Conservation (phyloP, 148 eudicot species). For the Nyssa sinensis region DNA sequence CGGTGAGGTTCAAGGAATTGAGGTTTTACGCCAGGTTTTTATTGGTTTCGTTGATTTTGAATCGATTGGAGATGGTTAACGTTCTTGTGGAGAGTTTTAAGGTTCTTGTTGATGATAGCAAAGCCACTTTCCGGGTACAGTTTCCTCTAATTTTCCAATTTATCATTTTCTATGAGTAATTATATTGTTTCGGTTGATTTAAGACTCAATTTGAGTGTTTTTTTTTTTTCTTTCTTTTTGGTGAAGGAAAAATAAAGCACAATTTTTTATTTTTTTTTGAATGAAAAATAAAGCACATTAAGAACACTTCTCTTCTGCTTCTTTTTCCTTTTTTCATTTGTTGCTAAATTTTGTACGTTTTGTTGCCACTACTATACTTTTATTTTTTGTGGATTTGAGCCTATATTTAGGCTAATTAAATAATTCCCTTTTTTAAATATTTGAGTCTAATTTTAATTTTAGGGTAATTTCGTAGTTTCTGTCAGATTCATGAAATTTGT, state of each 20-base stretch:
- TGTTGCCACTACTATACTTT: too few relatives aligned
- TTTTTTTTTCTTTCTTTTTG: too few relatives aligned
- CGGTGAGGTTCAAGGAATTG: conserved; percentile 81
- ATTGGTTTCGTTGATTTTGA: conserved; percentile 75
- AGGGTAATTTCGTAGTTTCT: neutral
- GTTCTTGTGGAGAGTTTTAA: conserved; percentile 65
- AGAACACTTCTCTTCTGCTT: too few relatives aligned
- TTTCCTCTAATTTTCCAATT: neutral
- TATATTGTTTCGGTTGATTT: neutral
- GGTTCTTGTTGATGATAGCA: conserved; percentile 67
- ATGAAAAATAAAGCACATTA: neutral
- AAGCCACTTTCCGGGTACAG: conserved; percentile 55
- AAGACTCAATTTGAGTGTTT: neutral
- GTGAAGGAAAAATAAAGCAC: neutral
- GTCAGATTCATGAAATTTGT: neutral
- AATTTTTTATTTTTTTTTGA: neutral
- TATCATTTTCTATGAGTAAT: neutral
- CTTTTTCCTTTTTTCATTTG: neutral
- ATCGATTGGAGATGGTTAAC: conserved; percentile 51
- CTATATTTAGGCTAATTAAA: neutral
- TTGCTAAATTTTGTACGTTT: neutral
- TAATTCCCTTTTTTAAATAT: neutral
- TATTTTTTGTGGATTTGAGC: neutral
- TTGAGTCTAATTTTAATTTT: neutral
- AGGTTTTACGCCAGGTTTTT: conserved; percentile 91